Base-by-base conservation (phyloP, 2,329 filamentous ascomycete genomes). In the Trichoderma semiorbis region DNA sequence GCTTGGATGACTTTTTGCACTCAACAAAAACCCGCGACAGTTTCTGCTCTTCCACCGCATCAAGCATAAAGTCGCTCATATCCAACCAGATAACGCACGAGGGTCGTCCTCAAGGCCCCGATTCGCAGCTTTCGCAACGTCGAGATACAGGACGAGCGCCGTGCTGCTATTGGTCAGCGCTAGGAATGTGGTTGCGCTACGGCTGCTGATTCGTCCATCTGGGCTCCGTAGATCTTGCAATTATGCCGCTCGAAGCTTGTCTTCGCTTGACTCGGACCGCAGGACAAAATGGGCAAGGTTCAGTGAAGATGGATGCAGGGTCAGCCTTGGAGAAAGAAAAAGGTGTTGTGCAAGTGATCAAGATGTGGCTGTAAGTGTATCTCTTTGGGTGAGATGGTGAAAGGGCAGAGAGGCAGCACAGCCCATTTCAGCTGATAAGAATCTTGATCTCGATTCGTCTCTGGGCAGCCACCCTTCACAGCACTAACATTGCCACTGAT, bases 121-220 rank as follows among this genome's bases (percentile, higher is more conserved):
- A 65, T 69, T 72, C 71, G 66, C 36, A 60, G 70, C 39, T 32
- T 43, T 28, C 11, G 18, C 53, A 24, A 16, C 6, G 16, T 34
- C 67, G 14, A 18, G 60, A 58, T 43, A 32, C 18, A 8, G 24
- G 11, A 11, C 7, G n/a, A 7, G 11, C 11, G 53, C n/a, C 8
- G 55, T 24, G 34, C 47, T 70, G 63, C 60, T 36, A 73, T 73
- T 75, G 70, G 73, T 70, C 24, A 53, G 50, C 50, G 55, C 32
- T 39, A 62, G 68, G 55, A 76, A 76, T 76, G 75, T 76, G 75
- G 74, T 71, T 66, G 69, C 43, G 34, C 57, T 57, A 26, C 34
- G 36, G 26, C 26, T 34, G 68, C 71, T 76, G 74, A 76, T 76
- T 76, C 68, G 75, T 68, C 47, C 66, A 53, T 53, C 55, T 61